Percentiles rank a stretch among this genome's conserved stretches.
Conservation (phyloP, 768 basidiomycete genomes). For the Boletus rufocinnamomeus region DNA sequence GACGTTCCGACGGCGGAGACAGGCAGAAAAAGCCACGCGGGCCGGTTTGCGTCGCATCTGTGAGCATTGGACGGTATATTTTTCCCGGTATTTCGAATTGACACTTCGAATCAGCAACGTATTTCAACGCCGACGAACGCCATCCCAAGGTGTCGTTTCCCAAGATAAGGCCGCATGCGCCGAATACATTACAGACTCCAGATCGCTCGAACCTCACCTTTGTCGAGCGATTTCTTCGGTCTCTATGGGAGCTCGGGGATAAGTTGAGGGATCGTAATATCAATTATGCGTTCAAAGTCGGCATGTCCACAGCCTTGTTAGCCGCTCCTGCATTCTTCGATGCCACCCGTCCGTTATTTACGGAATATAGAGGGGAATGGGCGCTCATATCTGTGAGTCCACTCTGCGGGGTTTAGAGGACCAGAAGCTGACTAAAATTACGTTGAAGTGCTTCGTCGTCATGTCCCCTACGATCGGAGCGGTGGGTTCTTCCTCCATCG, state of each 20-base stretch:
- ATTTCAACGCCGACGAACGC: conserved; percentile 50
- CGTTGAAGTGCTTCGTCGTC: conserved; percentile 77
- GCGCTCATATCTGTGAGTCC: conserved; percentile 82
- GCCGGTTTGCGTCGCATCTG: conserved; percentile 43
- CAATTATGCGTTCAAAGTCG: conserved; percentile 87
- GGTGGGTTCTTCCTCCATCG: conserved; percentile 43
- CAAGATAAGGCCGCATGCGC: conserved; percentile 77
- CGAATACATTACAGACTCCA: conserved; percentile 84
- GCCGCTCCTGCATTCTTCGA: conserved; percentile 90
- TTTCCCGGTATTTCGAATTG: conserved; percentile 8
- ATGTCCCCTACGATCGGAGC: conserved; percentile 88
- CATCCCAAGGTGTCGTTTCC: conserved; percentile 71
- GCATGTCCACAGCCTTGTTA: conserved; percentile 78
- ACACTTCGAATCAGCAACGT: conserved; percentile 42
- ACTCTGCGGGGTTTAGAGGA: conserved; percentile 15
- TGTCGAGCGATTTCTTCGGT: conserved; percentile 64
- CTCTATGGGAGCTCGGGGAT: conserved; percentile 70
- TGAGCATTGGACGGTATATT: conserved; percentile 29
- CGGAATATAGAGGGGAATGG: conserved; percentile 91
- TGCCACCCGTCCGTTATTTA: conserved; percentile 70
- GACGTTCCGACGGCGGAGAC: conserved; percentile 17
- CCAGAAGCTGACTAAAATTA: conserved; percentile 8
- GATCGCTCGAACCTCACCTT: conserved; percentile 57
- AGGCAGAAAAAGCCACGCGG: conserved; percentile 17
- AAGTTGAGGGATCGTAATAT: conserved; percentile 70